A percentile compares a stretch with the other conserved stretches of the same genome.
Conservation (phyloP, 179 eudicot genomes). For the Drosera spatulata region DNA sequence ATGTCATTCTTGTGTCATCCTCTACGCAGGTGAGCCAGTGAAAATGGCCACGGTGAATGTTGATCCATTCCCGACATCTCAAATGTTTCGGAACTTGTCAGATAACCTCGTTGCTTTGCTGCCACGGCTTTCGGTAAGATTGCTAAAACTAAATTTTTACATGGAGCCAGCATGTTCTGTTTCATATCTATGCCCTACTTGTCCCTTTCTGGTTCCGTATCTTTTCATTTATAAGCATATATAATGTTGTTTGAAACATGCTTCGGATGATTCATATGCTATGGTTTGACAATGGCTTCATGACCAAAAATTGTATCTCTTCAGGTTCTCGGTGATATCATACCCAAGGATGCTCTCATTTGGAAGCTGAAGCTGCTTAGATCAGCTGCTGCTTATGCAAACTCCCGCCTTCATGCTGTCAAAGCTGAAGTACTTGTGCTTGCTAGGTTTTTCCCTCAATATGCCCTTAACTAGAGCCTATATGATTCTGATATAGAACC, state of each 20-base stretch:
- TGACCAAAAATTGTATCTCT: no score
- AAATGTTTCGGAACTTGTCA: slow-evolving; percentile 28
- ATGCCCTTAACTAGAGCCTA: background rate
- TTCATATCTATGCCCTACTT: background rate
- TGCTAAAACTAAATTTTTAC: background rate
- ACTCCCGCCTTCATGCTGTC: slow-evolving; percentile 22
- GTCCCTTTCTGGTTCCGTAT: background rate
- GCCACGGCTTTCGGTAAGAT: slow-evolving; percentile 63
- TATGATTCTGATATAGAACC: no score
- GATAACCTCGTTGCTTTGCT: slow-evolving; percentile 46
- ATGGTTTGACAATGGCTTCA: no score
- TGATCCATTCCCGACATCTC: slow-evolving; percentile 27
- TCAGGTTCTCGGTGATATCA: no score
- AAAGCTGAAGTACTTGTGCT: slow-evolving; percentile 82
- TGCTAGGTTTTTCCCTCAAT: slow-evolving; percentile 44
- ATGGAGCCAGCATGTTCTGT: background rate
- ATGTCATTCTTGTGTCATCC: background rate
- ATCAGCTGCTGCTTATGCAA: no score
- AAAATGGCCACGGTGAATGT: slow-evolving; percentile 56
- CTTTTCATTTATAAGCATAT: background rate
- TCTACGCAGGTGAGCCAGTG: slow-evolving; percentile 53
- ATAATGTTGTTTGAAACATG: background rate
- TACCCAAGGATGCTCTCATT: no score
- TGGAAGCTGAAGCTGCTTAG: no score
- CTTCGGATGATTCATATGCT: no score